Evolutionary conservation across 805 yeast species (phyloP).

Genomic region (Ascoidea asiatica): DNA sequence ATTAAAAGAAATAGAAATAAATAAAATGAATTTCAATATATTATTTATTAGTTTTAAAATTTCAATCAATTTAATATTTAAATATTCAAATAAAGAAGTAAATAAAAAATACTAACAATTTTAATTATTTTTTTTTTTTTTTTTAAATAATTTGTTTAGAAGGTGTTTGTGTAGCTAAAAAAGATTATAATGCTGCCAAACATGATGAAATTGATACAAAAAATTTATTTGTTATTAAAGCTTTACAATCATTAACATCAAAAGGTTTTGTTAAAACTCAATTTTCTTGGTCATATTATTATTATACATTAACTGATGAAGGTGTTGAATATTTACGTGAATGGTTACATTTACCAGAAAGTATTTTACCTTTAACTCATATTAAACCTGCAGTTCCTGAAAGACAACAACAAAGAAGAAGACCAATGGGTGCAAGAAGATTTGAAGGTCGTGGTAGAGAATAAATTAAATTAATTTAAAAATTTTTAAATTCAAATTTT

Average conservation of each 20-base stretch:
- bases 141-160: slow-evolving; percentile 34
- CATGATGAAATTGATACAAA: slow-evolving; percentile 97
- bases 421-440: slow-evolving; percentile 45
- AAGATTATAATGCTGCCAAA: slow-evolving; percentile 94
- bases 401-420: slow-evolving; percentile 49
- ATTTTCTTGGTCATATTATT: slow-evolving; percentile 99
- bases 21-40: background rate
- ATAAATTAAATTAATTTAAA: no score
- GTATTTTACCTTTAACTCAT: slow-evolving; percentile 96
- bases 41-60: background rate
- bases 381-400: slow-evolving; percentile 88
- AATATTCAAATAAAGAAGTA: background rate
- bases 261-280: slow-evolving; percentile 99
- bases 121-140: slow-evolving; percentile 8
- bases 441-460: slow-evolving; percentile 32
- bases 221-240: slow-evolving; percentile 97
- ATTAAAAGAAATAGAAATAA: background rate
- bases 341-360: slow-evolving; percentile 97
- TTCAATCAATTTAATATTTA: background rate
- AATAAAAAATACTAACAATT: slow-evolving; percentile 3
- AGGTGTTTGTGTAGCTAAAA: slow-evolving; percentile 99
- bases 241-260: slow-evolving; percentile 97
- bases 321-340: slow-evolving; percentile 98
- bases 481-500: no score
- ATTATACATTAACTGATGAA: slow-evolving; percentile 99